phyloP scores from a whole-genome alignment of 2,329 filamentous ascomycete genomes.

The Amesomyces nigricolor region DNA sequence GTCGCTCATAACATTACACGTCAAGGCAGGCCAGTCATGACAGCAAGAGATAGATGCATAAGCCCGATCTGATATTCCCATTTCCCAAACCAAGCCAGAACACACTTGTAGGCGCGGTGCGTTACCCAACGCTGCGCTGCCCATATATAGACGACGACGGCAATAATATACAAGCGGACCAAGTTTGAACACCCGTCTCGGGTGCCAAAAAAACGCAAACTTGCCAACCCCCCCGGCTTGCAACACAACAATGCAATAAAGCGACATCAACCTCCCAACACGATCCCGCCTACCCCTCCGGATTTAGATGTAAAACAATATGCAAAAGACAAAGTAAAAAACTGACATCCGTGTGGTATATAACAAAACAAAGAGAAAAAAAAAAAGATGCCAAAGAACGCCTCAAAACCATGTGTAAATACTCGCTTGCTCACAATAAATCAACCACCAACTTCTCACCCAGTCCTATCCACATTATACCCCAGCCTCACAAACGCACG shows the following conservation, averaged over 20 bases:
- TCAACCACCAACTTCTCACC: conserved; percentile 26
- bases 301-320: background rate
- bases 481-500: conserved; percentile 53
- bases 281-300: too few species aligned
- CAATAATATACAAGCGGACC: background rate
- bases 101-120: background rate
- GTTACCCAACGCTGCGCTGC: background rate
- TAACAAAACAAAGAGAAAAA: too few species aligned
- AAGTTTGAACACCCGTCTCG: background rate
- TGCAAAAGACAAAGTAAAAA: background rate
- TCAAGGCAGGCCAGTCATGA: too few species aligned
- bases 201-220: background rate
- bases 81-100: too few species aligned
- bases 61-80: too few species aligned
- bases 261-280: too few species aligned
- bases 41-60: too few species aligned
- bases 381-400: background rate
- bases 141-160: background rate
- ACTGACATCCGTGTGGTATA: too few species aligned
- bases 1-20: too few species aligned
- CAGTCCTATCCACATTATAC: conserved; percentile 36
- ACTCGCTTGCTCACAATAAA: conserved; percentile 13
- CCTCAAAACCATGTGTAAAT: background rate
- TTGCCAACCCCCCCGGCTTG: background rate
- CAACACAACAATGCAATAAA: background rate